Evolutionary conservation across 352 stramenopile species (phyloP).

Genomic region (Phytophthora pluvialis): DNA sequence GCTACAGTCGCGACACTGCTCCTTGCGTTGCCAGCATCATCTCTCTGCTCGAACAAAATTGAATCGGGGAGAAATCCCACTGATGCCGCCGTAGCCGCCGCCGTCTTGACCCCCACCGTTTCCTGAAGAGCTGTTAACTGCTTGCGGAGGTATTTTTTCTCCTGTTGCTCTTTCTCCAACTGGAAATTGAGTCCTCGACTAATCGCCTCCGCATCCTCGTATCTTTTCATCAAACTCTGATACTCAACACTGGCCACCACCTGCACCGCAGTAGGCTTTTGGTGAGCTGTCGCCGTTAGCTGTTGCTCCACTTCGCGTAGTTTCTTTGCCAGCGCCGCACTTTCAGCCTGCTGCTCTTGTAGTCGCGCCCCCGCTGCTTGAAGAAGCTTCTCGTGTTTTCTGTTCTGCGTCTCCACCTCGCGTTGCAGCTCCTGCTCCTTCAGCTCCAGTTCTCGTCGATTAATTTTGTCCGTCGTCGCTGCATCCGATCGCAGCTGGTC

Average conservation of each 20-base stretch:
- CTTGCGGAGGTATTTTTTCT: conserved; percentile 81
- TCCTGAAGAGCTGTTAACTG: conserved; percentile 55
- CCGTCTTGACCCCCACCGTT: conserved; percentile 29
- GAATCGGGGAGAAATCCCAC: conserved; percentile 38
- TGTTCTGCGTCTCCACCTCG: conserved; percentile 41
- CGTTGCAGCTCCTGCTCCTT: conserved; percentile 48
- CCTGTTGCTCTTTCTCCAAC: conserved; percentile 74
- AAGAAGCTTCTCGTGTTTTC: conserved; percentile 35
- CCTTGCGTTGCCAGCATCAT: conserved; percentile 35
- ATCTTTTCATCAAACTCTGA: conserved; percentile 59
- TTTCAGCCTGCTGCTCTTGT: conserved; percentile 32
- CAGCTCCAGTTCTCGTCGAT: conserved; percentile 41
- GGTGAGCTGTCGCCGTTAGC: conserved; percentile 19
- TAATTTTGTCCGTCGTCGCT: conserved; percentile 27
- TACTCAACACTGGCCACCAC: conserved; percentile 60
- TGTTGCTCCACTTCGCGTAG: conserved; percentile 52
- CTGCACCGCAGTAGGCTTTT: conserved; percentile 33
- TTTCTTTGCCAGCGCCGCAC: conserved; percentile 42
- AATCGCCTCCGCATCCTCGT: conserved; percentile 74
- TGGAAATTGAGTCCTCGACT: conserved; percentile 71
- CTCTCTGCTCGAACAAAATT: conserved; percentile 10
- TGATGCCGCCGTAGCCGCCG: conserved; percentile 32
- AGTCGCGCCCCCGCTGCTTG: conserved; percentile 23
- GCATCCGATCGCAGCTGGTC: conserved; percentile 44
- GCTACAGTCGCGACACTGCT: conserved; percentile 48